Evolutionary conservation across 2,329 filamentous ascomycete genomes (phyloP).

Genomic region (Nannizzia gypsea): DNA sequence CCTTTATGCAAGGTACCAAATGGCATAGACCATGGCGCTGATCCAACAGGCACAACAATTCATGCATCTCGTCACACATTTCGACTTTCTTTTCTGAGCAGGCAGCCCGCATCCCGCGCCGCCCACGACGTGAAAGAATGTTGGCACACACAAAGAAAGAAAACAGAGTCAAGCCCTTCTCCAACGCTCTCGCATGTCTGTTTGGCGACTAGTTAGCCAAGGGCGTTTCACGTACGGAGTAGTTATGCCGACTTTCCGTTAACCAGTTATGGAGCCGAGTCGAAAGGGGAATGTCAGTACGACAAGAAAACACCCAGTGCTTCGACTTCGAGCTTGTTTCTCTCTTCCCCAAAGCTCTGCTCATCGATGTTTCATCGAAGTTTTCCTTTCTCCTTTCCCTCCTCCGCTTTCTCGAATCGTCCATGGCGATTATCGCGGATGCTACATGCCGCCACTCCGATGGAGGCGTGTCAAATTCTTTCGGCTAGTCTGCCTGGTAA

Average conservation of each 20-base stretch:
- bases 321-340: neutral
- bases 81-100: too few species aligned
- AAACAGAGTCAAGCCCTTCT: too few species aligned
- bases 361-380: neutral
- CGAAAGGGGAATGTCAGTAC: slow-evolving; percentile 1
- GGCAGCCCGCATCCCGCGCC: too few species aligned
- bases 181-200: too few species aligned
- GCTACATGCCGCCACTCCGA: neutral
- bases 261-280: neutral
- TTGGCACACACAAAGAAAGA: too few species aligned
- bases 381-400: neutral
- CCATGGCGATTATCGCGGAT: neutral
- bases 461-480: neutral
- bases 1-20: neutral
- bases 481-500: neutral
- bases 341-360: neutral
- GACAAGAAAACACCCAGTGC: neutral
- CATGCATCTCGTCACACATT: too few species aligned
- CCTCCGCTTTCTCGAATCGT: neutral
- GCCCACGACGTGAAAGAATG: too few species aligned
- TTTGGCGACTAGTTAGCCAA: too few species aligned
- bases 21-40: neutral
- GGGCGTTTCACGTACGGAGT: too few species aligned
- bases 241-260: neutral
- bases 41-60: neutral